These are phyloP conservation scores for Tulasnella sp. DNA, from an alignment of 768 basidiomycete genomes.

Conservation along the genomic window DNA sequence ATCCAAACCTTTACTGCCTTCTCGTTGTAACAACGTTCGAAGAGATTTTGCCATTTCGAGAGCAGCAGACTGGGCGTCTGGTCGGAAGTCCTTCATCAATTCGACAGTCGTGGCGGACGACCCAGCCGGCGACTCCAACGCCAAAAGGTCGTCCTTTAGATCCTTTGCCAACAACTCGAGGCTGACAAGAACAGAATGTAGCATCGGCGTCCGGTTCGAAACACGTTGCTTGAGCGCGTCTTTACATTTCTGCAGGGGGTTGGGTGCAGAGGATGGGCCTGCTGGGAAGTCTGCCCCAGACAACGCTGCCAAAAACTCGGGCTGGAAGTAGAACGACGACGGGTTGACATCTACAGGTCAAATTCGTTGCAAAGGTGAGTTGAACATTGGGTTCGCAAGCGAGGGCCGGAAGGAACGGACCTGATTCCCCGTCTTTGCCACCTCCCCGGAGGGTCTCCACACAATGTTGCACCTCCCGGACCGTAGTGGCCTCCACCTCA, in stretches of 20 bases:
- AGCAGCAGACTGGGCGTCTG: neutral
- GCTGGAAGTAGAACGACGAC: slow-evolving; percentile 43
- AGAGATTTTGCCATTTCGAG: neutral
- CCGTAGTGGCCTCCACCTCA: slow-evolving; percentile 27
- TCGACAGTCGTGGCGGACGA: slow-evolving; percentile 8
- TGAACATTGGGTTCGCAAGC: neutral
- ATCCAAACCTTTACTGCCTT: slow-evolving; percentile 22
- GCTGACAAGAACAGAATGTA: slow-evolving; percentile 44
- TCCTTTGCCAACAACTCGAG: slow-evolving; percentile 48
- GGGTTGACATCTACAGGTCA: slow-evolving; percentile 38
- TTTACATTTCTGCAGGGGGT: slow-evolving; percentile 51
- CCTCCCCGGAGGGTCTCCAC: slow-evolving; percentile 27
- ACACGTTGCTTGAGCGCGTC: slow-evolving; percentile 48
- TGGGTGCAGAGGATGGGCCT: slow-evolving; percentile 28
- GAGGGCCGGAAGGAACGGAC: too few species aligned
- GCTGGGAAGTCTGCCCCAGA: slow-evolving; percentile 28
- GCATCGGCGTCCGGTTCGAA: slow-evolving; percentile 46
- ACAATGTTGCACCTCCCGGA: slow-evolving; percentile 19
- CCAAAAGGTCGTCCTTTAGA: slow-evolving; percentile 47
- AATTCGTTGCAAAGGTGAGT: too few species aligned
- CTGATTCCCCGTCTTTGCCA: slow-evolving; percentile 25
- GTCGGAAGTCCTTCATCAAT: slow-evolving; percentile 27
- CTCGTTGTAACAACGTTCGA: slow-evolving; percentile 25
- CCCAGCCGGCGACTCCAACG: slow-evolving; percentile 13
- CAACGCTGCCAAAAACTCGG: slow-evolving; percentile 37